Evolutionary conservation across 2,329 filamentous ascomycete genomes (phyloP), one percentile per base, ranked within the genome.

Genomic region (Leptographium procerum): DNA sequence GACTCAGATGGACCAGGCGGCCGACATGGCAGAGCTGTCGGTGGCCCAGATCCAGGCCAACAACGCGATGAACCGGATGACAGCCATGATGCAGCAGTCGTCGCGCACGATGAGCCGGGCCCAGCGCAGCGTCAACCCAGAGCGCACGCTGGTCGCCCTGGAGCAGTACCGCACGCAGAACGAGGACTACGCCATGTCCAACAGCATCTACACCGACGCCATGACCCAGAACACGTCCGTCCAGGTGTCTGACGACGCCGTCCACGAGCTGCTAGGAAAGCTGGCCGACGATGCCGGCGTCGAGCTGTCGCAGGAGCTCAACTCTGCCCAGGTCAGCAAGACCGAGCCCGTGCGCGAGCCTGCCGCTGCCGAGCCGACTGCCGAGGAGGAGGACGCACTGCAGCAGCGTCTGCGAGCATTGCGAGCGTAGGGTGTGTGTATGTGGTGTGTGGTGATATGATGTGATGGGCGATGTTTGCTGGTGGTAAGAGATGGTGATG

Each of bases 211-310:
- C 72, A 89, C 92, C 71, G 90, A 91, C 68, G 88, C 89, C 60
- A 92, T 91, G 62, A 84, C 82, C 26, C 86, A 87, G 61, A 87
- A 87, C 43, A 95, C 90, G 1, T 70, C 88, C 72, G 66, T 86
- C 75, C 69, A 88, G 77, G 70, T 91, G 75, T 74, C 88, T 75
- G 72, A 95, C 69, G 90, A 95, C 65, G 89, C 91, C 64, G 89
- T 95, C 2, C 90, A 95, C 70, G 85, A 89, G 64, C 74, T 95
- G 62, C 87, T 95, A 73, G 86, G 83, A 63, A 88, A 95, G 73
- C 83, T 94, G 50, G 90, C 90, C 62, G 91, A 95, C 70, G 90
- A 95, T 71, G 89, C 88, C 11, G 91, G 91, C 57, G 82, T 96
- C 56, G 88, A 94, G 71, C 77, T 95, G 61, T 84, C 84, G 64